Evolutionary conservation across 495 filamentous ascomycete species (phyloP), one percentile per base, ranked within the genome.

Genomic region (Hypoxylon rickii): DNA sequence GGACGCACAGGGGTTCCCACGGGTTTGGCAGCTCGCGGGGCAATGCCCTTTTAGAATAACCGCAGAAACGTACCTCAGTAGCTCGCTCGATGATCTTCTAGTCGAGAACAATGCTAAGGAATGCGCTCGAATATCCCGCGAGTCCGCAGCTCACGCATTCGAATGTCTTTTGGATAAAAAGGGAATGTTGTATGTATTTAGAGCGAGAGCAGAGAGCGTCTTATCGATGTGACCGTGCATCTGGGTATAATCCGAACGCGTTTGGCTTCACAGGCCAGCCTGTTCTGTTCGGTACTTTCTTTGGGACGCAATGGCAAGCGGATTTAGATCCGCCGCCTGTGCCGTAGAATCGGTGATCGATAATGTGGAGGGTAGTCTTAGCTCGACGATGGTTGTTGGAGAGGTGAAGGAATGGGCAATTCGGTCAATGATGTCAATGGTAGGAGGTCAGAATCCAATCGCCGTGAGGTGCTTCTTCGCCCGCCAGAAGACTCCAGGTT

Each of bases 11-110:
- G 33, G 49, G 32, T 29, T 59, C 37, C 39, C 50, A 34, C 24
- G 22, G 18, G 19, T 32, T 18, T 39, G 24, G 22, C 45, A 43
- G 22, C 31, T 57, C 39, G 39, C 39, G 45, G 44, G 44, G 53
- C n/a, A 34, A 26, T n/a, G 13, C 15, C 10, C 1, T 37, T 22
- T 32, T 22, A 31, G 13, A 13, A 16, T 16, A 18, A 31, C 36
- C 32, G 22, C 22, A 32, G 36, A 3, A 15, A 59, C 55, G 43
- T 59, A 59, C 55, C 48, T 59, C 42, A 41, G n/a, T n/a, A n/a
- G n/a, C n/a, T n/a, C n/a, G n/a, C n/a, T n/a, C n/a, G n/a, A n/a
- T n/a, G n/a, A n/a, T n/a, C n/a, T n/a, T 3, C 20, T 33, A 34
- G 42, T 46, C 13, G 33, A 41, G 36, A 29, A 36, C 10, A 34